These are phyloP conservation scores for Bidens hawaiensis DNA, from an alignment of 140 eudicot species.

Conservation along the genomic window DNA sequence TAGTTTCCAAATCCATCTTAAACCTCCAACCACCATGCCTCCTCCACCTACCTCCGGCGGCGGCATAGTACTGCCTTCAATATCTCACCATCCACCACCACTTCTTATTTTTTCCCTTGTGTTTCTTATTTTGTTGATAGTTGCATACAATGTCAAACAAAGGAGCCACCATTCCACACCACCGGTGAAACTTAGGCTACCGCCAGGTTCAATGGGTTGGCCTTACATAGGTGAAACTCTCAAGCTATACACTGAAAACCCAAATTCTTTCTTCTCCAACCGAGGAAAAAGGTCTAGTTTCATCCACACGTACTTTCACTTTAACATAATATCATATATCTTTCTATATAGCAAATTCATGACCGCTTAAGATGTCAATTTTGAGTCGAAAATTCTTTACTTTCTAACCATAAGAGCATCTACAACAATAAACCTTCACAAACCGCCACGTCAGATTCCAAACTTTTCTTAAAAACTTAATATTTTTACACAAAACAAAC, in stretches of 20 bases:
- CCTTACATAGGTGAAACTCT: slow-evolving; percentile 94
- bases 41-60: slow-evolving; percentile 7
- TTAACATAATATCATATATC: too few relatives aligned
- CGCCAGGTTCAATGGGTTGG: slow-evolving; percentile 97
- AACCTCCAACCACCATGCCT: slow-evolving; percentile 18
- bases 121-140: slow-evolving; percentile 6
- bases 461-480: too few relatives aligned
- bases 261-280: slow-evolving; percentile 77
- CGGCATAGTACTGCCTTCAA: neutral
- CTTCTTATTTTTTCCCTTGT: slow-evolving; percentile 3
- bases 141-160: slow-evolving; percentile 10
- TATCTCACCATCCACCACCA: neutral
- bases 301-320: too few relatives aligned
- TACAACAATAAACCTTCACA: too few relatives aligned
- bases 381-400: too few relatives aligned
- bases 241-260: slow-evolving; percentile 81
- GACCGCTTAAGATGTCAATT: too few relatives aligned
- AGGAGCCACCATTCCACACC: slow-evolving; percentile 20
- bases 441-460: too few relatives aligned
- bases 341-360: too few relatives aligned
- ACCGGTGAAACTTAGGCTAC: slow-evolving; percentile 38
- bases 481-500: too few relatives aligned
- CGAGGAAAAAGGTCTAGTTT: slow-evolving; percentile 54
- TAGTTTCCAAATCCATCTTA: slow-evolving; percentile 14
- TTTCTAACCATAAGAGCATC: too few relatives aligned